Conservation (phyloP, 306 rosid species). For the Crataegus laevigata region DNA sequence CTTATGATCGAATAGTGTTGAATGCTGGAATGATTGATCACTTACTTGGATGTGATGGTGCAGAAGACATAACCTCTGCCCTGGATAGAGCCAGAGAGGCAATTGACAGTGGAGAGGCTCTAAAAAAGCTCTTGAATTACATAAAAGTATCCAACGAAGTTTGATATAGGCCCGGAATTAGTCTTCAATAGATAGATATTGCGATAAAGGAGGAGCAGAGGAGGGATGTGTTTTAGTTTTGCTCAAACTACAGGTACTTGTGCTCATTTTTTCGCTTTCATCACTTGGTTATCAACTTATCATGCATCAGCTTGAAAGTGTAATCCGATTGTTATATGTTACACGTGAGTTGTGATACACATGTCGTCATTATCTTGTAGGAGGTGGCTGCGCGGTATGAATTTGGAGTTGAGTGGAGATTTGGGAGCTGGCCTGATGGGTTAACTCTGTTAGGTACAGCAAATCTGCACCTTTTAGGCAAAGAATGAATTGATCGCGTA, state of each 20-base stretch:
- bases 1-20: constrained; percentile 83
- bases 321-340: neutral
- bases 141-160: constrained; percentile 57
- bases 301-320: neutral
- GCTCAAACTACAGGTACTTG: neutral
- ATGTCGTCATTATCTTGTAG: neutral
- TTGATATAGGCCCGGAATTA: constrained; percentile 9
- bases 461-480: too few relatives aligned
- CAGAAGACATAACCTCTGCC: constrained; percentile 62
- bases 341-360: neutral
- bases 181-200: neutral
- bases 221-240: neutral
- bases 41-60: constrained; percentile 86
- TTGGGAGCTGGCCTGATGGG: too few relatives aligned
- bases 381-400: neutral
- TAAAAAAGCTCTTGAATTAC: constrained; percentile 66
- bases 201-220: neutral
- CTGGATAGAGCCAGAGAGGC: constrained; percentile 90
- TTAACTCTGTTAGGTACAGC: too few relatives aligned
- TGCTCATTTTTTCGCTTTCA: neutral
- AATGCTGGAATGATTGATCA: constrained; percentile 95
- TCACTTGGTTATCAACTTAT: neutral
- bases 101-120: constrained; percentile 87
- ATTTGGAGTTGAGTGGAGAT: too few relatives aligned
- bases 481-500: neutral